Conservation (phyloP, 805 yeast species). For the Saturnispora silvae region DNA sequence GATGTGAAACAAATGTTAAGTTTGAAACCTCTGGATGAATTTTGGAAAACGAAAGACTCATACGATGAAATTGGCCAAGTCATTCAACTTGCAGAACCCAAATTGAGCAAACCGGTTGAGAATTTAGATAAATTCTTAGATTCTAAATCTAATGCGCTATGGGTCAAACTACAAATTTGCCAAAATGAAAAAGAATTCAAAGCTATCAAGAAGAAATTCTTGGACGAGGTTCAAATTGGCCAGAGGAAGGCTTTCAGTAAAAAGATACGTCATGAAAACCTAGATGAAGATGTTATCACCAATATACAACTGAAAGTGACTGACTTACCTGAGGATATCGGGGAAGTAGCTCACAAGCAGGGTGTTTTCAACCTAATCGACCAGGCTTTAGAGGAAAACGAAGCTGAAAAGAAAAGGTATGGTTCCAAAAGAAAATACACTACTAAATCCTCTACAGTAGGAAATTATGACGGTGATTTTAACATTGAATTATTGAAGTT, state of each 20-base stretch:
- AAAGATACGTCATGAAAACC: conserved; percentile 9
- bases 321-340: conserved; percentile 14
- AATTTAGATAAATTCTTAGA: conserved; percentile 21
- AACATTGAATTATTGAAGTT: conserved; percentile 1
- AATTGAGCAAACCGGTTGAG: conserved; percentile 18
- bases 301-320: conserved; percentile 12
- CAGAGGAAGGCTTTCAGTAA: conserved; percentile 14
- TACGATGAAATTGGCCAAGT: not conserved
- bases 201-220: conserved; percentile 14
- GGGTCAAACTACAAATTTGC: conserved; percentile 25
- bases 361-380: conserved; percentile 8
- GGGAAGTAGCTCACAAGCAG: conserved; percentile 9
- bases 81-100: not conserved
- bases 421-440: not conserved
- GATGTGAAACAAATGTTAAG: conserved; percentile 23
- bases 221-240: conserved; percentile 12
- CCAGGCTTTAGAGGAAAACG: conserved; percentile 5
- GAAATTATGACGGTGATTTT: not conserved
- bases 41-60: conserved; percentile 3
- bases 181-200: conserved; percentile 22
- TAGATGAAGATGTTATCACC: conserved; percentile 14
- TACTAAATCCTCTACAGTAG: not conserved
- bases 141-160: conserved; percentile 14
- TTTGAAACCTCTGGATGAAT: not conserved
- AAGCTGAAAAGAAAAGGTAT: not conserved